Base-by-base conservation (phyloP, 495 filamentous ascomycete species). In the Neurospora tetrasperma region DNA sequence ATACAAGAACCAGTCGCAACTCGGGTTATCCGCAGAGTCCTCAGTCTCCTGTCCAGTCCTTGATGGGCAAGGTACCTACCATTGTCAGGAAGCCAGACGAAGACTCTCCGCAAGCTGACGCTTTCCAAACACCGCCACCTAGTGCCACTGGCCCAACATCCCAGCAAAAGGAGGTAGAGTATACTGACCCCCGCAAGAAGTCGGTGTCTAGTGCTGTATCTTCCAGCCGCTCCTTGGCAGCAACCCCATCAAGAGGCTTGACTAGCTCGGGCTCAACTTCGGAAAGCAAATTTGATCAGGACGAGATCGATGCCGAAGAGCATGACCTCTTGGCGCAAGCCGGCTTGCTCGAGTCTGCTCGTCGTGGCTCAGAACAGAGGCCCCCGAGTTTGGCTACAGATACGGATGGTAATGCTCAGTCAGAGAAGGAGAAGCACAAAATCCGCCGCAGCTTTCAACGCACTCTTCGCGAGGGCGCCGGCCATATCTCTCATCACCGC, bases 381-480 rank as follows among this genome's bases (percentile, higher is more conserved):
- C 14, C 73, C 46, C 44, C 76, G 20, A 66, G 74, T 74, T 31
- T 69, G 71, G 48, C 54, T 62, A 70, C 78, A 74, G 79, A 79
- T 18, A 75, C 74, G 5, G 82, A 79, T 68, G 79, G 77, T 27
- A 75, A 75, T 4, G 75, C 78, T 2, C 81, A 84, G 69, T 66
- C 54, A 9, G 54, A 82, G 41, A 42, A 77, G 31, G 87, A 89
- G 62, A 85, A 83, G 70, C 85, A 79, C 81, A 94, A 89, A 71
- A 89, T 91, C 42, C 91, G 96, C 18, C 93, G 93, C 71, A 96
- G 94, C 81, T 85, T 99, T n/a, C 94, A 97, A 76, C 90, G 94
- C 62, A 97, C 94, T n/a, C 86, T 99, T 10, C 89, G 96, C 71
- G 95, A 98, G 73, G 87, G 85, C 46, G 82, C 84, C 8, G 85